These are phyloP conservation scores for Omphalotus olearius DNA, from an alignment of 1,284 basidiomycete genomes.

Conservation along the genomic window DNA sequence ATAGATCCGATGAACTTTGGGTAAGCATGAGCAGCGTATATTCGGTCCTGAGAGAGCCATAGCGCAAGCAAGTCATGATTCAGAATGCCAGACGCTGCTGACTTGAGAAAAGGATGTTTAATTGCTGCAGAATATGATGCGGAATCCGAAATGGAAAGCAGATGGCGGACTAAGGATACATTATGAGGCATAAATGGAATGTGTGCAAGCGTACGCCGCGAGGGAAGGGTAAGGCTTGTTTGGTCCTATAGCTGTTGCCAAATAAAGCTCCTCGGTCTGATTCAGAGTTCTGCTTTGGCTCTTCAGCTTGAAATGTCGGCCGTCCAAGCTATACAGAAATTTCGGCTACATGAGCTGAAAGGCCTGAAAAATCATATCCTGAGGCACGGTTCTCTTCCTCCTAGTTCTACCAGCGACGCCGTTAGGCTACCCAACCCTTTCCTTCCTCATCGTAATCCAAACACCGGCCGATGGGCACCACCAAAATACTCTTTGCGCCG, in stretches of 20 bases:
- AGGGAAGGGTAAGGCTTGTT: too few species aligned
- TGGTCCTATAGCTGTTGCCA: too few species aligned
- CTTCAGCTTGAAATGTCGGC: constrained; percentile 20
- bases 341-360: constrained; percentile 41
- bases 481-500: constrained; percentile 67
- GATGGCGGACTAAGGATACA: constrained; percentile 26
- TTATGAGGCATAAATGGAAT: too few species aligned
- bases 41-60: constrained; percentile 66
- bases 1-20: constrained; percentile 59
- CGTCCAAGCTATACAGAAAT: constrained; percentile 36
- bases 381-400: constrained; percentile 31
- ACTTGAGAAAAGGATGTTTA: constrained; percentile 50
- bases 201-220: too few species aligned
- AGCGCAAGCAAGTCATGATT: constrained; percentile 42
- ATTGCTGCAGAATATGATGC: constrained; percentile 44
- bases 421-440: constrained; percentile 60
- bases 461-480: constrained; percentile 61
- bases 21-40: constrained; percentile 68
- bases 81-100: constrained; percentile 49
- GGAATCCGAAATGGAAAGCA: constrained; percentile 31
- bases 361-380: constrained; percentile 28
- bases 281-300: neutral
- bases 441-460: constrained; percentile 53
- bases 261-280: too few species aligned
- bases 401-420: constrained; percentile 21